Base-by-base conservation (phyloP, 805 yeast species). In the Yarrowia sp. region DNA sequence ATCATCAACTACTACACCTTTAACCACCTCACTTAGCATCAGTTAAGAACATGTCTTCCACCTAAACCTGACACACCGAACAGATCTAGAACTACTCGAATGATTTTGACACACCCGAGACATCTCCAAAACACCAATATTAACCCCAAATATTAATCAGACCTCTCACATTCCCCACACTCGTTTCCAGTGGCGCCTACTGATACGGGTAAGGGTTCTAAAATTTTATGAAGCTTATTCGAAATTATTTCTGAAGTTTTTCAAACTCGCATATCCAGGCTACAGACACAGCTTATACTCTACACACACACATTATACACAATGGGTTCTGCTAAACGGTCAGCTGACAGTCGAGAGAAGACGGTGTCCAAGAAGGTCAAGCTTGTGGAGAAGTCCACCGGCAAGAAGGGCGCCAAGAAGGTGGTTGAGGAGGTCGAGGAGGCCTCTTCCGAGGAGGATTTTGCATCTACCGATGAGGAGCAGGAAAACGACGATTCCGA, bases 381-480 rank as follows among this genome's bases (percentile, higher is more conserved):
- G 55, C 36, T 61, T 8, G 67, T 22, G 45, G 48, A 63, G 16
- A 48, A 48, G 55, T n/a, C 46, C 67, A 48, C 50, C 11, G 41
- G 42, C 52, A 59, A 59, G 36, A 56, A 46, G 56, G 40, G 52
- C 42, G 40, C 42, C 52, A 59, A 59, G 32, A 59, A 49, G 67
- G 26, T 14, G 59, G 59, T 42, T 9, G 63, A 41, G 48, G 48
- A 41, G 46, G 67, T 32, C 43, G 38, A 46, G 26, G 66, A 32
- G 42, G 66, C 45, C 41, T 50, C 55, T 36, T 36, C 56, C 38
- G 52, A 45, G 52, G 56, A 48, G 38, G 67, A 63, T n/a, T 41
- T 49, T 48, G 67, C 55, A 63, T 63, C 67, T 49, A 49, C 55
- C 22, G 67, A 63, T 35, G 67, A 63, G 41, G 67, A 63, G 56